Base-by-base conservation (phyloP, 345 rosid genomes). In the Aethionema arabicum region DNA sequence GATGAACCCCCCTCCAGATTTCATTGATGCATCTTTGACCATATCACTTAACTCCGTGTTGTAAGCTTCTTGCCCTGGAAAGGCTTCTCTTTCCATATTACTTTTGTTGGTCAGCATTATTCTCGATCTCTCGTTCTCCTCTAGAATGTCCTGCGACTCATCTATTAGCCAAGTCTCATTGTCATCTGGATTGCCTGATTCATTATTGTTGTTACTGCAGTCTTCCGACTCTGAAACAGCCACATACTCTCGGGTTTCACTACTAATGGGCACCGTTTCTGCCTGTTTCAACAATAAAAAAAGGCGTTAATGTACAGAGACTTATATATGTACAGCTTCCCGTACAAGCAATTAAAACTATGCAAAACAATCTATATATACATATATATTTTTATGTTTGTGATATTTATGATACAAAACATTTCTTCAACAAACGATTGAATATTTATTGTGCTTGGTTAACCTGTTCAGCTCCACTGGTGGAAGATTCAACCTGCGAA, bases 401-500 rank as follows among this genome's bases (percentile, higher is more conserved):
- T 30, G 35, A 55, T 46, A 33, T 35, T 46, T 37, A 38, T 30
- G 10, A 4, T n/a, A 39, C 12, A 63, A 39, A 33, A 11, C 40
- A 62, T 33, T 51, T 41, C n/a, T 49, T 66, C 56, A 56, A 61
- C 87, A 72, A 54, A 86, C 91, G 79, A 67, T 27, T 69, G 78
- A 79, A 77, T 59, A 52, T 61, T 68, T 70, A 68, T 75, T 21
- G 74, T 37, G 61, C 52, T 61, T 76, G 83, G 64, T 73, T 73
- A 35, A 65, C 62, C 65, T 77, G 79, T 65, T 73, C 79, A 52
- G 63, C 48, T 72, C 77, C 80, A 66, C 65, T 77, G 16, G 67
- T 37, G 46, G 77, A 69, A 63, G 61, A 72, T 27, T 57, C 49
- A 58, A 62, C 84, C 95, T 90, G 85, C 67, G 58, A 72, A 67